These are phyloP conservation scores for Emmonsiellopsis sp. DNA, from an alignment of 2,329 filamentous ascomycete species.

Conservation along the genomic window DNA sequence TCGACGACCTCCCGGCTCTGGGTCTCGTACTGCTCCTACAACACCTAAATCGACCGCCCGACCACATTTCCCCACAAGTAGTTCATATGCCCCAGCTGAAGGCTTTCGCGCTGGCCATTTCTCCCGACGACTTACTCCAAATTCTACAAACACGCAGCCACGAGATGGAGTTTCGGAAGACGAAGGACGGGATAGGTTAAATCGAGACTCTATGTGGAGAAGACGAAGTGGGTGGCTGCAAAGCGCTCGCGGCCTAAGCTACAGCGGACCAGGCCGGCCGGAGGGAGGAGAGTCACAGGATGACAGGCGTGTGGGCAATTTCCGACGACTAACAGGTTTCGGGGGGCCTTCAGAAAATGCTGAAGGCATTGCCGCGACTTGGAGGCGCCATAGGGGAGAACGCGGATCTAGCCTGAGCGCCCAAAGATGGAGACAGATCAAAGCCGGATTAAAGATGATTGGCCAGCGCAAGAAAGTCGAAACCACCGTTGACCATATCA, in stretches of 20 bases:
- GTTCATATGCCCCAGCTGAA: constrained; percentile 41
- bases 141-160: constrained; percentile 46
- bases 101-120: constrained; percentile 44
- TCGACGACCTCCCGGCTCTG: constrained; percentile 49
- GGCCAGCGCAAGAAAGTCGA: constrained; percentile 75
- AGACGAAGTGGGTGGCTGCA: constrained; percentile 52
- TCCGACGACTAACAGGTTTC: constrained; percentile 56
- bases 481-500: constrained; percentile 77
- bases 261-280: constrained; percentile 35
- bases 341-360: constrained; percentile 54
- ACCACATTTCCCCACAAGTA: constrained; percentile 30
- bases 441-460: constrained; percentile 73
- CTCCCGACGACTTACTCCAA: constrained; percentile 57
- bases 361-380: constrained; percentile 54
- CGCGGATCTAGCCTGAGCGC: constrained; percentile 62
- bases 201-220: constrained; percentile 47
- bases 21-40: constrained; percentile 55
- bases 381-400: constrained; percentile 45
- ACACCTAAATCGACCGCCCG: constrained; percentile 47
- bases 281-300: constrained; percentile 45
- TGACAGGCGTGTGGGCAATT: constrained; percentile 51
- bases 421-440: constrained; percentile 87
- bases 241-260: constrained; percentile 36
- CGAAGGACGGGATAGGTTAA: constrained; percentile 58
- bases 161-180: constrained; percentile 65